Evolutionary conservation across 768 basidiomycete genomes (phyloP).

Genomic region (Panaeolus papilionaceus): DNA sequence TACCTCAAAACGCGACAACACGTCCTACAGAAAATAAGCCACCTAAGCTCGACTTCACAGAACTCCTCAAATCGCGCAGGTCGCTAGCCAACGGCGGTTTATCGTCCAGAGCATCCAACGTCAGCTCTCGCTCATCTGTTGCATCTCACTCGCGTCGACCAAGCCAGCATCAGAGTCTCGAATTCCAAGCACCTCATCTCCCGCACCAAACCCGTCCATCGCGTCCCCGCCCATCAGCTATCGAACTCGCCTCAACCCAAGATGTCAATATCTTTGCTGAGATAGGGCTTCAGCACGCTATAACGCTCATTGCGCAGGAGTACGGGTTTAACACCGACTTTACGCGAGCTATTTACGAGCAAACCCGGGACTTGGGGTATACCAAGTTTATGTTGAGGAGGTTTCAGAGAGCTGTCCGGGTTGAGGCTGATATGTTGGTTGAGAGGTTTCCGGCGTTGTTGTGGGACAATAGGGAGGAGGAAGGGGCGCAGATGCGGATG

Average conservation of each 20-base stretch:
- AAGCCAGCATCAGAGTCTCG: not conserved
- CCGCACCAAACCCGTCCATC: not conserved
- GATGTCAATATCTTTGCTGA: not conserved
- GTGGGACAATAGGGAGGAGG: slow-evolving; percentile 7
- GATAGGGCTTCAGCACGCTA: not conserved
- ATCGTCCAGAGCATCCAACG: not conserved
- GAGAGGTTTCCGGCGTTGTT: slow-evolving; percentile 9
- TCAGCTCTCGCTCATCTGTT: not conserved
- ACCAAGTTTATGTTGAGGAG: slow-evolving; percentile 4
- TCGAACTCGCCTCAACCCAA: slow-evolving; percentile 1
- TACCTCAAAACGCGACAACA: not conserved
- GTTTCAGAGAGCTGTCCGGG: not conserved
- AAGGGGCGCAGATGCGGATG: not conserved
- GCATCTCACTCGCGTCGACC: not conserved
- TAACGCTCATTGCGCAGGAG: not conserved
- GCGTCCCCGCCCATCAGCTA: not conserved
- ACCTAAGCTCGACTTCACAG: not conserved
- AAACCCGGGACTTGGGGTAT: not conserved
- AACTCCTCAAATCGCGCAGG: not conserved
- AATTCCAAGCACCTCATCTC: not conserved
- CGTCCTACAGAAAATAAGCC: not conserved
- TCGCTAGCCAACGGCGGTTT: not conserved
- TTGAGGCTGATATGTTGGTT: slow-evolving; percentile 7
- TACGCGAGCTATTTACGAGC: not conserved
- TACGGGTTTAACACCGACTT: not conserved